A percentile compares a stretch with the other conserved stretches of the same genome.
Evolutionary conservation across 495 filamentous ascomycete genomes (phyloP).

Genomic region (Lophiostoma macrostomum): DNA sequence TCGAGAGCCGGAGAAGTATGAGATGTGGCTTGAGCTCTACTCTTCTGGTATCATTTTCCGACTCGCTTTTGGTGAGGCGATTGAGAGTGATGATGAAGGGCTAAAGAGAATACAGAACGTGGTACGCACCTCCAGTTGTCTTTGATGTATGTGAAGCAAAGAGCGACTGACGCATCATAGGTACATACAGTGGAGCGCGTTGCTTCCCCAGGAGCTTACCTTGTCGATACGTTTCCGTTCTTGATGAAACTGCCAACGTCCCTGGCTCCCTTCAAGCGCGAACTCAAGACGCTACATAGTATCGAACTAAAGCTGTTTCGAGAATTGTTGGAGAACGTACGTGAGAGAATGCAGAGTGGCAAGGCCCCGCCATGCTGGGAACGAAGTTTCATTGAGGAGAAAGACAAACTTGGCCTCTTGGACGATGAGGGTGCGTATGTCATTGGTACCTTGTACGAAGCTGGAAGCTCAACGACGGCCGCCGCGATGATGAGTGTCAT

Average conservation of each 20-base stretch:
- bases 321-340: background rate
- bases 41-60: background rate
- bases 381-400: background rate
- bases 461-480: background rate
- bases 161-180: too few species aligned
- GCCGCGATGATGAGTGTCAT: slow-evolving; percentile 22
- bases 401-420: background rate
- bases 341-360: background rate
- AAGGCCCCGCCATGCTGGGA: background rate
- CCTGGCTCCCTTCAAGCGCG: background rate
- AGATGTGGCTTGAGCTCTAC: background rate
- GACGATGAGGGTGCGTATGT: slow-evolving; percentile 7
- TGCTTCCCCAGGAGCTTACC: background rate
- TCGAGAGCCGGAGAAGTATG: background rate
- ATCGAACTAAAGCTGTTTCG: background rate
- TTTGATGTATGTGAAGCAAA: too few species aligned
- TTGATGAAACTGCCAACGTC: background rate
- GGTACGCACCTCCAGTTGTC: too few species aligned
- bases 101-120: too few species aligned
- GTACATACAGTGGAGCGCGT: background rate
- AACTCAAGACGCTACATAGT: background rate
- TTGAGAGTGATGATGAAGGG: background rate
- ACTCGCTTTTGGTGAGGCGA: background rate
- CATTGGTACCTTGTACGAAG: slow-evolving; percentile 6
- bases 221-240: background rate